Base-by-base conservation (phyloP, 1,139 yeast genomes). In the Protomyces inundatus region DNA sequence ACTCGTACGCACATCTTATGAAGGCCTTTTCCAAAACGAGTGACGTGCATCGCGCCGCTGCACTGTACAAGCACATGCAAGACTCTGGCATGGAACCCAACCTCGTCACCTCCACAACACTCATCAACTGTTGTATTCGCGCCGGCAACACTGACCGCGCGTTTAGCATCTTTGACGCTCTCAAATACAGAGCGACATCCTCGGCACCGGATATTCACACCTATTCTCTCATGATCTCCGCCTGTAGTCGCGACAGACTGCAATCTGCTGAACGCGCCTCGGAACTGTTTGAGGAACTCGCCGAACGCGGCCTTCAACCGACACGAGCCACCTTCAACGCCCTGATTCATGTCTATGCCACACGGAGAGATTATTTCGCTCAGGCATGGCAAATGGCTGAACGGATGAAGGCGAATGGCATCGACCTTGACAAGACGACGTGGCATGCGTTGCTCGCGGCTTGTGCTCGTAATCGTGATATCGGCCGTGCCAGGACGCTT, bases 371-470 rank as follows among this genome's bases (percentile, higher is more conserved):
- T 42, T 64, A 64, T 55, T 64, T 61, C 45, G 40, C 62, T 6
- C 63, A 64, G 33, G 57, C 64, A 9, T 64, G 66, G 66, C 53
- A 39, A 7, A 55, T 64, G 30, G 66, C 64, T 9, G 65, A 64
- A 32, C 34, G 6, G 30, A 61, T 64, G 57, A 14, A 42, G 34
- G 54, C 54, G 35, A 51, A 33, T 40, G 54, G 46, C 23, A 32
- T 61, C 36, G 55, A 45, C 6, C 54, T 64, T 48, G 65, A 62
- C 54, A 54, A 42, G 42, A 36, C 34, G 3, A 62, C 66, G 3
- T 64, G 64, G 54, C 61, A 61, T 42, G 46, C 62, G 33, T 54
- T 64, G 23, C 40, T 64, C 12, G 53, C 56, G 10, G 62, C 59
- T 5, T 64, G 66, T 32, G 55, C 46, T 6, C 35, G 36, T 32